Percentiles rank a stretch among this genome's conserved stretches.
Conservation (phyloP, 2,329 filamentous ascomycete species). For the Thelonectria olida region DNA sequence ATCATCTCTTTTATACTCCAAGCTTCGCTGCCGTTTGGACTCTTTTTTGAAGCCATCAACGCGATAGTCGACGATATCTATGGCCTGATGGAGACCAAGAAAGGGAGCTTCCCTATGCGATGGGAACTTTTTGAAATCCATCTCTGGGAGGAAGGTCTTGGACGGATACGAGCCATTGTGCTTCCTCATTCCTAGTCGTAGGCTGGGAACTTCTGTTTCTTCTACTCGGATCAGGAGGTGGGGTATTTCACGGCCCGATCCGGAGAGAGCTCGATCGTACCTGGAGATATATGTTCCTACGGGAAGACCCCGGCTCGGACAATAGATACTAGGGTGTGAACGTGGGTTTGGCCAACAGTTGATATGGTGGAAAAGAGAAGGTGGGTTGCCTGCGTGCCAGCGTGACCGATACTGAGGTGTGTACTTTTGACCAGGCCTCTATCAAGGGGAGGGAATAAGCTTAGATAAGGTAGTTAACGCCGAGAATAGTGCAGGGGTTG, state of each 20-base stretch:
- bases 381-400: background rate
- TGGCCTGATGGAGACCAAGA: background rate
- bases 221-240: background rate
- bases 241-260: conserved; percentile 2
- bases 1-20: background rate
- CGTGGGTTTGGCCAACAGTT: background rate
- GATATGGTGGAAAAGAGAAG: background rate
- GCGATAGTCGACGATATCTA: background rate
- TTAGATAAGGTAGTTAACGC: conserved; percentile 11
- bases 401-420: background rate
- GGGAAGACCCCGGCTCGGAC: background rate
- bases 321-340: background rate
- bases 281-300: background rate
- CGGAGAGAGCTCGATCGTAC: conserved; percentile 2
- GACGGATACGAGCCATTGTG: background rate
- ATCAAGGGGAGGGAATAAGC: background rate
- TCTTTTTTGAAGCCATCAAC: background rate
- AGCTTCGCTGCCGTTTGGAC: too few relatives aligned
- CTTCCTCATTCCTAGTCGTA: background rate
- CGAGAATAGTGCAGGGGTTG: background rate
- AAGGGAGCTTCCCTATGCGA: conserved; percentile 13
- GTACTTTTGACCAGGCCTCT: background rate
- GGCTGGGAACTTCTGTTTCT: conserved; percentile 16
- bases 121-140: conserved; percentile 2
- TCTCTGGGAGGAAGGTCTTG: background rate